Base-by-base conservation (phyloP, 2,329 filamentous ascomycete species). In the Aureobasidium subglaciale region DNA sequence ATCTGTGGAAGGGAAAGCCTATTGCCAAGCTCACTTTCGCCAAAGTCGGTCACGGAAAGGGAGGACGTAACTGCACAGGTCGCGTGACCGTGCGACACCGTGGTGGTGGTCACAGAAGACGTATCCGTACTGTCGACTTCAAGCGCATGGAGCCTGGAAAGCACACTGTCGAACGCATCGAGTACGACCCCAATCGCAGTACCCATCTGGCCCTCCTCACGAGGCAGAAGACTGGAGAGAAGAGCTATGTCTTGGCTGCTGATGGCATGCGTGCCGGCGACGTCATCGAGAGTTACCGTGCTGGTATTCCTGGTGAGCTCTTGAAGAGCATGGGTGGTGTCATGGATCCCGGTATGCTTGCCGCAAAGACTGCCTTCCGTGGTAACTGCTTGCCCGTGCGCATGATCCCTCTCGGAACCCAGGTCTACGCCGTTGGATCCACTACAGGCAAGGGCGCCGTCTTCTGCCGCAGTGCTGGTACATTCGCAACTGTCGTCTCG, bases 301-400 rank as follows among this genome's bases (percentile, higher is more conserved):
- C 85, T 7, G 95, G 93, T 62, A 93, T 99, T 58, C 93, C 95
- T 1, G 78, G 87, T 60, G 87, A 93, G 61, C 76, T 99, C 56
- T 80, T 96, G 65, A 84, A 87, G 49, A 90, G 85, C 68, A 97
- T 99, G 91, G 93, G 93, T 59, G 92, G 93, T 63, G 76, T 86
- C 38, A 81, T 96, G 49, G 93, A 99, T 78, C 90, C 92, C 10
- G 95, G 95, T 86, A 89, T 99, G 70, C 75, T 99, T 59, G 93
- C 95, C 7, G 88, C 93, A 27, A 93, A 89, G 75, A 99, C 95
- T 22, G 91, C 90, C 1, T 91, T 91, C 76, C 82, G 90, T 66
- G 93, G 93, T 55, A 99, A 99, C 72, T 99, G 93, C 69, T 74
- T 99, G 63, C 93, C 93, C 13, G 78, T 99, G 68, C 88, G 95